These are phyloP conservation scores for Jaminaea rosea DNA, from an alignment of 1,284 basidiomycete species.

Conservation along the genomic window DNA sequence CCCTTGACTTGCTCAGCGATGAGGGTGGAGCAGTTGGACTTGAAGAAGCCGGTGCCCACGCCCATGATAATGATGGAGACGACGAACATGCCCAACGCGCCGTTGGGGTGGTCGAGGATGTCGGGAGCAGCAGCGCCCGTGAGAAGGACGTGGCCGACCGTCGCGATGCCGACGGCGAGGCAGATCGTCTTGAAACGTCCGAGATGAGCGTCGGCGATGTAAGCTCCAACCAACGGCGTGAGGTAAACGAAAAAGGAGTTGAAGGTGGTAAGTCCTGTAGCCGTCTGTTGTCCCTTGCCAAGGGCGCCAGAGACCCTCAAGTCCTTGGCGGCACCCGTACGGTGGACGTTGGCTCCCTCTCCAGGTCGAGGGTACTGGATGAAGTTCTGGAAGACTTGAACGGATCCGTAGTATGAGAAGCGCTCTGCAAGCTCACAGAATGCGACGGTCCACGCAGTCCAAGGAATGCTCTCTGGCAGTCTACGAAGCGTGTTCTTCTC, in stretches of 20 bases:
- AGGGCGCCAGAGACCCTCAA: constrained; percentile 34
- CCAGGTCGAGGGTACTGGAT: constrained; percentile 35
- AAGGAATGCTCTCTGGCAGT: constrained; percentile 36
- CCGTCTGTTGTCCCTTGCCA: constrained; percentile 36
- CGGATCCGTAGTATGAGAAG: constrained; percentile 43
- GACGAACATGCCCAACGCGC: constrained; percentile 59
- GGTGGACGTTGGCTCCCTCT: constrained; percentile 15
- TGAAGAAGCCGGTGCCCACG: constrained; percentile 66
- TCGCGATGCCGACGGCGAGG: constrained; percentile 46
- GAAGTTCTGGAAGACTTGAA: constrained; percentile 42
- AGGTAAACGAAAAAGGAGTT: constrained; percentile 43
- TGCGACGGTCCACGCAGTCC: constrained; percentile 36
- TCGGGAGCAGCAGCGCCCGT: constrained; percentile 63
- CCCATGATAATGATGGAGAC: constrained; percentile 43
- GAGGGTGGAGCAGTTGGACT: constrained; percentile 49
- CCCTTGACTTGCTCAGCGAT: constrained; percentile 51
- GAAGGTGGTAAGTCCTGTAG: constrained; percentile 42
- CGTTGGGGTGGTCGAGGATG: constrained; percentile 54
- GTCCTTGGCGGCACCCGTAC: constrained; percentile 15
- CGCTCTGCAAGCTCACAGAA: constrained; percentile 46
- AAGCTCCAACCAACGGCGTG: constrained; percentile 43
- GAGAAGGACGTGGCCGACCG: constrained; percentile 60
- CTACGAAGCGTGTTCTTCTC: constrained; percentile 35
- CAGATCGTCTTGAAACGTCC: constrained; percentile 52
- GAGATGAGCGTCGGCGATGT: constrained; percentile 48